Percentiles rank a stretch among this genome's conserved stretches.
Evolutionary conservation across 495 filamentous ascomycete species (phyloP).

Genomic region (Neurospora sp.): DNA sequence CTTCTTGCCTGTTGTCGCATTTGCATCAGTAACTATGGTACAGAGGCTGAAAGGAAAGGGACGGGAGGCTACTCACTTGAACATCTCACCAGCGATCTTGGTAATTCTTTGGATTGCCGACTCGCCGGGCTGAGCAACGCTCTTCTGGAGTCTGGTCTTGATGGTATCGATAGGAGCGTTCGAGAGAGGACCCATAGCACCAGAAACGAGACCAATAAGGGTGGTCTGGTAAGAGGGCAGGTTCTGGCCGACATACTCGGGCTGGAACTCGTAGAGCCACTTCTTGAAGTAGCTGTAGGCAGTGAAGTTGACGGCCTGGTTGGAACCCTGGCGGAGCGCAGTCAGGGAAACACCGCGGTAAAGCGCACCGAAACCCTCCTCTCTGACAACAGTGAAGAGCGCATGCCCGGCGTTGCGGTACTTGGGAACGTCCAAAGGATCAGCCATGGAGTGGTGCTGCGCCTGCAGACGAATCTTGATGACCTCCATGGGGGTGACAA

Average conservation of each 20-base stretch:
- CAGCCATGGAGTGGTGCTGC: slow-evolving; percentile 89
- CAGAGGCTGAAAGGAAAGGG: neutral
- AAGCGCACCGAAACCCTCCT: slow-evolving; percentile 78
- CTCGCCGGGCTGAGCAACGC: slow-evolving; percentile 69
- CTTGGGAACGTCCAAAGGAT: slow-evolving; percentile 83
- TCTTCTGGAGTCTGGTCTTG: slow-evolving; percentile 93
- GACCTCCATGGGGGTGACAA: slow-evolving; percentile 98
- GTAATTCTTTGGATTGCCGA: slow-evolving; percentile 68
- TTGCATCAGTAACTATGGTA: neutral
- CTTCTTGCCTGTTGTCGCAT: slow-evolving; percentile 54
- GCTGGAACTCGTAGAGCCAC: slow-evolving; percentile 57
- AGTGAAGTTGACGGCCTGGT: slow-evolving; percentile 98
- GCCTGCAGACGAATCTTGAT: slow-evolving; percentile 97
- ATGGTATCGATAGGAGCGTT: slow-evolving; percentile 99
- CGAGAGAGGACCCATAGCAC: slow-evolving; percentile 88
- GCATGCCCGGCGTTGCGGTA: slow-evolving; percentile 98
- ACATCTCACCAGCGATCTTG: slow-evolving; percentile 81
- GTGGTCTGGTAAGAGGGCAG: slow-evolving; percentile 87
- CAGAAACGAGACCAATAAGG: slow-evolving; percentile 79
- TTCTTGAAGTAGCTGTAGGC: slow-evolving; percentile 93
- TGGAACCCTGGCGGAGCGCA: slow-evolving; percentile 85
- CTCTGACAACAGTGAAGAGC: slow-evolving; percentile 79
- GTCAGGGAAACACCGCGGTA: slow-evolving; percentile 93
- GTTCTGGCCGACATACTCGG: slow-evolving; percentile 43
- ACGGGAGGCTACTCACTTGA: slow-evolving; percentile 47